Percentiles rank a stretch among this genome's conserved stretches.
phyloP scores from a whole-genome alignment of 257 asterid genomes.

The Solanum pennellii region DNA sequence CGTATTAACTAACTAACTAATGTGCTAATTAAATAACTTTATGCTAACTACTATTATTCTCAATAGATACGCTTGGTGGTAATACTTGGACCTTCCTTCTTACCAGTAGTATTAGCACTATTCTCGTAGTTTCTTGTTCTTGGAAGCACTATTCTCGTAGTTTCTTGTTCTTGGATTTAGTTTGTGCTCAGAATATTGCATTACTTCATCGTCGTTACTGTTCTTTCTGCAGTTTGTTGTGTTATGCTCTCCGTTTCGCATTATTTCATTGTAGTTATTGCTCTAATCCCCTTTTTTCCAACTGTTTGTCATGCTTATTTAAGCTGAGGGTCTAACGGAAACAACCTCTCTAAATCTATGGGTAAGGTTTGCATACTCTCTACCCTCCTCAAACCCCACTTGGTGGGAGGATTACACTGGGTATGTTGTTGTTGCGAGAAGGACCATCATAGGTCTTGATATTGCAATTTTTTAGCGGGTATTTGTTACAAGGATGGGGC shows the following conservation, averaged over 20 bases:
- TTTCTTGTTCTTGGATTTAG: neutral
- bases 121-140: neutral
- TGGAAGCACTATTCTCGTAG: neutral
- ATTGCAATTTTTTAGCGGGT: neutral
- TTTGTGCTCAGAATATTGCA: neutral
- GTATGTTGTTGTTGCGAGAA: neutral
- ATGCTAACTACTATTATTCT: no score
- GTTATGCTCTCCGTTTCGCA: neutral
- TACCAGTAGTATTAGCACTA: neutral
- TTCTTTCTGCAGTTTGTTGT: neutral
- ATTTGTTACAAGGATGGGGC: neutral
- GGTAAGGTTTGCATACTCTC: neutral
- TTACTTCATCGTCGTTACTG: neutral
- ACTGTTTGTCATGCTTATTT: neutral
- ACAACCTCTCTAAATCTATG: neutral
- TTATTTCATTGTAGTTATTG: neutral
- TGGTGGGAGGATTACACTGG: neutral
- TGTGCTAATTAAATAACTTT: no score
- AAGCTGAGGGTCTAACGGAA: neutral
- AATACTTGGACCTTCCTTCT: neutral
- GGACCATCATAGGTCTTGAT: neutral
- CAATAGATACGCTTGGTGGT: neutral
- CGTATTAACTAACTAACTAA: no score
- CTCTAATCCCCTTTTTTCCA: neutral
- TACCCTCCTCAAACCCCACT: neutral